These are phyloP conservation scores for Gymnopilus dilepis DNA, from an alignment of 768 basidiomycete genomes.

Conservation along the genomic window DNA sequence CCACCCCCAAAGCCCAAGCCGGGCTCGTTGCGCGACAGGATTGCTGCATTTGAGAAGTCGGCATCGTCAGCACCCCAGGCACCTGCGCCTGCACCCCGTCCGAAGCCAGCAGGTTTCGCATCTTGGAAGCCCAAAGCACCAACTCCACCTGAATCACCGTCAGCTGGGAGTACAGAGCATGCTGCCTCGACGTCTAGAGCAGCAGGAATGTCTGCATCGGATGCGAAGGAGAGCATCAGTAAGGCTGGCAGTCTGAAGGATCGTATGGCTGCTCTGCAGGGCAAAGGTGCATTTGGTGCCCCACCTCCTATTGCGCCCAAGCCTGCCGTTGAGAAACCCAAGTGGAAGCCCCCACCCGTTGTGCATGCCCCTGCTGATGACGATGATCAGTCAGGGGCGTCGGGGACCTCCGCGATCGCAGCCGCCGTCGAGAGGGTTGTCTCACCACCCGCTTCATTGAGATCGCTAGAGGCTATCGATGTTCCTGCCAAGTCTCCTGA, in stretches of 20 bases:
- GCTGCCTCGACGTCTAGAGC: conserved; percentile 24
- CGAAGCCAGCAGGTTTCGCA: conserved; percentile 68
- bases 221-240: conserved; percentile 87
- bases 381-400: conserved; percentile 35
- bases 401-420: conserved; percentile 21
- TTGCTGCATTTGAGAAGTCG: conserved; percentile 85
- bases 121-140: conserved; percentile 72
- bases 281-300: conserved; percentile 78
- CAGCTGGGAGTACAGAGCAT: conserved; percentile 30
- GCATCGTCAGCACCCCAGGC: conserved; percentile 42
- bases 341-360: conserved; percentile 84
- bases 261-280: conserved; percentile 93
- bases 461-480: conserved; percentile 22
- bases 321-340: conserved; percentile 71
- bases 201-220: conserved; percentile 77
- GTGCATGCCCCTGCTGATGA: conserved; percentile 52
- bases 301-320: conserved; percentile 59
- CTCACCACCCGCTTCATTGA: conserved; percentile 39
- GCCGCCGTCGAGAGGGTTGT: conserved; percentile 34
- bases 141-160: conserved; percentile 53
- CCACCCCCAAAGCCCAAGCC: conserved; percentile 67
- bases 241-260: conserved; percentile 86
- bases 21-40: conserved; percentile 85
- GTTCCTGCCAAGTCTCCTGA: conserved; percentile 24
- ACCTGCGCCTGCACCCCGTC: conserved; percentile 57